Evolutionary conservation across 108 stramenopile species (phyloP), one percentile per base, ranked within the genome.

Genomic region (Cylindrotheca closterium): DNA sequence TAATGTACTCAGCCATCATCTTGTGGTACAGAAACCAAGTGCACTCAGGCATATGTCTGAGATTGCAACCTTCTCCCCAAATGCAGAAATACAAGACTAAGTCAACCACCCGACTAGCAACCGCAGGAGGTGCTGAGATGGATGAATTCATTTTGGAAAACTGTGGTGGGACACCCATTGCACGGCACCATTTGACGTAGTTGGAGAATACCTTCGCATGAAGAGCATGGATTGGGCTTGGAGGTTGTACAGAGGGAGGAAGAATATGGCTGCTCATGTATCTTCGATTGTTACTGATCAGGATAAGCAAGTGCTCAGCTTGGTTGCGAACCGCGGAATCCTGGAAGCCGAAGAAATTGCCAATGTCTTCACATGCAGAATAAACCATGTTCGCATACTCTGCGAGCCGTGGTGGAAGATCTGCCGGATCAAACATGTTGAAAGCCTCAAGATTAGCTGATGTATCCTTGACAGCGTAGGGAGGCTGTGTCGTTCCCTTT

Each of bases 1-100:
- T 62, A 47, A 75, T 84, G 69, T 87, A 93, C 60, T 90, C 91
- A 66, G 95, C 93, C 96, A 95, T 96, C 90, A 92, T 95, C 66
- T 97, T 97, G 77, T 99, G 98, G 71, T 96, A 99, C 27, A 99
- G 73, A 67, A 94, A 99, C 90, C 96, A 97, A 71, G 95, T 42
- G 73, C 96, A 97, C 71, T 99, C 98, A 8, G 98, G 93, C 94
- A 99, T 95, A 76, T 99, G 98, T 21, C 96, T 79, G 19, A 99
- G 75, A 73, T 99, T 99, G 49, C 87, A 87, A 0, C 86, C 93
- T 82, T 99, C 98, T 4, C 98, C 97, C 98, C 98, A 99, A 53
- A 99, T 82, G 66, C 94, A 96, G 61, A 99, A 93, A 77, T 82
- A 97, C 10, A 99, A 73, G 4, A 99, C 93, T 33, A 99, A 65